Evolutionary conservation across 176 grass and related monocot genomes (phyloP).

Genomic region (Musa beccarii): DNA sequence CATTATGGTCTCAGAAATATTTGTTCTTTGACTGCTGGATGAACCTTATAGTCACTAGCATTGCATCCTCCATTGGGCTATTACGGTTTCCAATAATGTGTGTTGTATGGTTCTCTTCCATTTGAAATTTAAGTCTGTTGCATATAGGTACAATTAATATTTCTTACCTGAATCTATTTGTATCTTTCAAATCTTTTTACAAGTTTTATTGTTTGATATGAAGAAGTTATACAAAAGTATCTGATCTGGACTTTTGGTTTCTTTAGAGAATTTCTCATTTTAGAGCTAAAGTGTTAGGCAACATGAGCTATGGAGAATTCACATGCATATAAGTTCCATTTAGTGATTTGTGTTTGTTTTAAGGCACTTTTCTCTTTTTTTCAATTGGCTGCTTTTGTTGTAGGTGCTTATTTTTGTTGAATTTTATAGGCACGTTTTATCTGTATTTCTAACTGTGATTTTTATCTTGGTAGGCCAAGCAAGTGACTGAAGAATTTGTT

Average conservation of each 20-base stretch:
- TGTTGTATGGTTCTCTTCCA: neutral
- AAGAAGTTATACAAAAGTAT: too few relatives aligned
- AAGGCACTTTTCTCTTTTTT: too few relatives aligned
- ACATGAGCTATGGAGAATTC: too few relatives aligned
- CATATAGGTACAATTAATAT: too few relatives aligned
- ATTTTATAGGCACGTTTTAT: neutral
- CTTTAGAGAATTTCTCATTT: too few relatives aligned
- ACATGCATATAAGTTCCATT: too few relatives aligned
- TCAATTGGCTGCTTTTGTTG: too few relatives aligned
- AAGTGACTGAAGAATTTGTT: neutral
- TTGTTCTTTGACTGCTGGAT: neutral
- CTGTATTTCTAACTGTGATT: neutral
- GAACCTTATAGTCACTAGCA: neutral
- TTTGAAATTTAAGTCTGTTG: neutral
- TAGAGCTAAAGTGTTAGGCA: too few relatives aligned
- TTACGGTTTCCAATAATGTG: neutral
- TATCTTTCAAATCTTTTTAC: too few relatives aligned
- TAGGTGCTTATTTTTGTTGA: too few relatives aligned
- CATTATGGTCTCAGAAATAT: neutral
- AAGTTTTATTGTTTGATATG: neutral
- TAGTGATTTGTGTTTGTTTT: neutral
- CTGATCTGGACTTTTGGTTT: too few relatives aligned
- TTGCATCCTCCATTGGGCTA: neutral
- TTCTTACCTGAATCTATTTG: too few relatives aligned
- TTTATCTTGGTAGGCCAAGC: neutral